A percentile compares a stretch with the other conserved stretches of the same genome.
Conservation (phyloP, 257 asterid species). For the Fraxinus pennsylvanica region DNA sequence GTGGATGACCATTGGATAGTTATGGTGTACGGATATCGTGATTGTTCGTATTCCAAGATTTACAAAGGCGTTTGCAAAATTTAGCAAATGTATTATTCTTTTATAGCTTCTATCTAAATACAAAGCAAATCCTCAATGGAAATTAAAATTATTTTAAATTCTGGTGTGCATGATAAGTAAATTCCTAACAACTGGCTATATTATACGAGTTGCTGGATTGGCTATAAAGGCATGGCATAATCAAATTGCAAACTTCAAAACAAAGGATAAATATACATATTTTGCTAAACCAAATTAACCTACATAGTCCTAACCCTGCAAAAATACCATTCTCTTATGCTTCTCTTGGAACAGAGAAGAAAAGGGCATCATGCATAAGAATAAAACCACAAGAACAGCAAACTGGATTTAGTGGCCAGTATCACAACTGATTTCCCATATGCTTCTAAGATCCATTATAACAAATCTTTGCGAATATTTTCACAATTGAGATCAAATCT, state of each 20-base stretch:
- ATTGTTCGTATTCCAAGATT: no score
- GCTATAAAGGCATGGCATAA: background rate
- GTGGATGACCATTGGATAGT: no score
- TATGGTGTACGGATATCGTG: no score
- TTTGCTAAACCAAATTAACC: background rate
- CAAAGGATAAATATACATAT: background rate
- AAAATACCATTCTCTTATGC: background rate
- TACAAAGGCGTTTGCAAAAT: no score
- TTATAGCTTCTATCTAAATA: no score
- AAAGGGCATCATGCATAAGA: background rate
- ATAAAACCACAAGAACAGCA: background rate
- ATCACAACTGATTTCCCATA: background rate
- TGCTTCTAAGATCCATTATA: background rate
- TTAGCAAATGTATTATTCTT: no score
- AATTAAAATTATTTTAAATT: no score
- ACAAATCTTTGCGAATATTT: background rate
- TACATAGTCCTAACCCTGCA: background rate
- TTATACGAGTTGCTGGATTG: background rate
- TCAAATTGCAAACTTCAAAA: background rate
- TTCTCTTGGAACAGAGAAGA: background rate
- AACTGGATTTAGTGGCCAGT: background rate
- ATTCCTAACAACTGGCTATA: background rate
- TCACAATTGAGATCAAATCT: no score
- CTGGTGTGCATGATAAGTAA: no score
- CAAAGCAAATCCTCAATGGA: no score